Evolutionary conservation across 257 asterid genomes (phyloP).

Genomic region (Fraxinus americana): DNA sequence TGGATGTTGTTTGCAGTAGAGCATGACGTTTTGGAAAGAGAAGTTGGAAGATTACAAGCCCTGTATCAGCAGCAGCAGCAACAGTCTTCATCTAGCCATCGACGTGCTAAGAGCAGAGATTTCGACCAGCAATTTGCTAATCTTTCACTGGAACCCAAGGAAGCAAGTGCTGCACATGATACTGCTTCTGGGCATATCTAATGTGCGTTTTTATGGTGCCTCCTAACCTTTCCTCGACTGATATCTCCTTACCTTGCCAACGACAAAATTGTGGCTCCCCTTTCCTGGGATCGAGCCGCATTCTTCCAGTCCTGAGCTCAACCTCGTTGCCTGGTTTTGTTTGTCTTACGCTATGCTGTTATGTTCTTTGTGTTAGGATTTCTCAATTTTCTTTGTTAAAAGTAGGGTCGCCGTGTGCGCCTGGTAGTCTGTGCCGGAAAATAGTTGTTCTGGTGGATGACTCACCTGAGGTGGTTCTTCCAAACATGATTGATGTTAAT

Average conservation of each 20-base stretch:
- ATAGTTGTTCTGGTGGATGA: constrained; percentile 50
- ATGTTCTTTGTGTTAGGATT: constrained; percentile 10
- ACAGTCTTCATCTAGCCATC: constrained; percentile 53
- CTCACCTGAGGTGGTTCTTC: constrained; percentile 83
- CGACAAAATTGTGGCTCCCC: constrained; percentile 29
- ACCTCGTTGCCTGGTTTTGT: constrained; percentile 14
- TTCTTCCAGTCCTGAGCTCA: constrained; percentile 24
- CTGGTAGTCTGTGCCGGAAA: constrained; percentile 75
- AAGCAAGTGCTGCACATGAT: constrained; percentile 52
- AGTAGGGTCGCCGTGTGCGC: constrained; percentile 57
- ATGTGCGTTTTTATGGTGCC: constrained; percentile 34
- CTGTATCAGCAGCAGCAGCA: constrained; percentile 56
- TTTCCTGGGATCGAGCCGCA: constrained; percentile 25
- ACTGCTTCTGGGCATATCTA: constrained; percentile 51
- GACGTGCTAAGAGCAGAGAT: constrained; percentile 73
- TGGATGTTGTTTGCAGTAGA: constrained; percentile 67
- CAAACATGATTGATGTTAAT: constrained; percentile 38
- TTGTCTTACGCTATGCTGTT: constrained; percentile 16
- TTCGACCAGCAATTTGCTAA: constrained; percentile 69
- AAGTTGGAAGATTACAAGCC: constrained; percentile 67
- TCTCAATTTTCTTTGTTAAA: constrained; percentile 28
- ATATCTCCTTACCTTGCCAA: constrained; percentile 33
- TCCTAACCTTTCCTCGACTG: constrained; percentile 37
- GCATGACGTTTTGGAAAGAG: constrained; percentile 91
- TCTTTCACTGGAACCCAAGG: constrained; percentile 80